Base-by-base conservation (phyloP, 495 filamentous ascomycete genomes). In the Penicillium turbatum region DNA sequence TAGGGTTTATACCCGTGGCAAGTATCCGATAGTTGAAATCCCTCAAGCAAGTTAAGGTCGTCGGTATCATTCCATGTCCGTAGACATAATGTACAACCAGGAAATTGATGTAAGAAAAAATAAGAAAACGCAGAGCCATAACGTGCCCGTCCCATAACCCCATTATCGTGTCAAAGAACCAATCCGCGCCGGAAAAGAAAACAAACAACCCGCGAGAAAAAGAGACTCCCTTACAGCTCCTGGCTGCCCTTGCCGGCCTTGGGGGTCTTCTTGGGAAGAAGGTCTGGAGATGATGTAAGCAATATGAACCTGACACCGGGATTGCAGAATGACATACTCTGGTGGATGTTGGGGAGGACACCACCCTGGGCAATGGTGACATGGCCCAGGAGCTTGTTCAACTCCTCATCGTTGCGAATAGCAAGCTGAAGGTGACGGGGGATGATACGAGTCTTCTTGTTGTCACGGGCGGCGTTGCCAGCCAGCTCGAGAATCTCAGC, bases 371-470 rank as follows among this genome's bases (percentile, higher is more conserved):
- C 93, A 66, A 98, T 98, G 70, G 93, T 98, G 78, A 97, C 93
- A 71, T 97, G 93, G 52, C 93, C 93, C 49, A 98, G 82, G 43
- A 98, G 90, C 84, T 98, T 98, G 87, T 98, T 97, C 90, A 98
- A 75, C 75, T 98, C 93, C 84, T 98, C 92, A 75, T 98, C 93
- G 76, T 97, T 97, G 62, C 93, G 88, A 80, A 98, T 98, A 74
- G 93, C 93, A 66, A 98, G 92, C 81, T 98, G 93, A 43, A 98
- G 87, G 77, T 98, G 93, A 72, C 93, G 92, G 59, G 93, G 93
- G 62, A 97, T 98, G 81, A 98, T 98, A 88, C 93, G 90, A 56
- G 92, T 98, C 86, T 97, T 97, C 90, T 98, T 98, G 87, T 97
- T 97, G 78, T 98, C 93, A 71, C 93, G 92, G 53, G 93, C 93